Percentiles rank a stretch among this genome's conserved stretches.
Evolutionary conservation across 1,139 yeast genomes (phyloP).

Genomic region (Pneumocystis oryctolagi): DNA sequence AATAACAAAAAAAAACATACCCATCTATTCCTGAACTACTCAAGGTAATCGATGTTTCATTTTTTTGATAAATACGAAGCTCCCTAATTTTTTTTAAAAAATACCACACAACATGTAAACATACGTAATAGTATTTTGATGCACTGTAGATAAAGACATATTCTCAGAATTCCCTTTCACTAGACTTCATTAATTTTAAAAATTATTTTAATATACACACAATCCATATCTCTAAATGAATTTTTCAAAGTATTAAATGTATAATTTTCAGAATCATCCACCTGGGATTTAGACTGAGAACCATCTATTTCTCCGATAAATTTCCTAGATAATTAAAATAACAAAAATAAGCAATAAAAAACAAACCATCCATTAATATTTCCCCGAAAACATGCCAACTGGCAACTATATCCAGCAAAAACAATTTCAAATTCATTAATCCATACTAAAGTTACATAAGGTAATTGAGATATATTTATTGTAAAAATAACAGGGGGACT

Average conservation of each 20-base stretch:
- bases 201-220: constrained; percentile 56
- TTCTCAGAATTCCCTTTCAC: constrained; percentile 18
- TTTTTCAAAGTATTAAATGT: constrained; percentile 72
- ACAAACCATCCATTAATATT: constrained; percentile 53
- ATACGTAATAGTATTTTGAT: constrained; percentile 64
- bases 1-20: neutral
- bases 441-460: constrained; percentile 66
- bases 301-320: constrained; percentile 23
- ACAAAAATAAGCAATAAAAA: constrained; percentile 49
- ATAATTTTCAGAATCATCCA: constrained; percentile 34
- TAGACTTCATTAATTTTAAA: constrained; percentile 28
- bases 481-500: constrained; percentile 33
- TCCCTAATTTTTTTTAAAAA: neutral
- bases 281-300: constrained; percentile 10
- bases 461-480: constrained; percentile 61
- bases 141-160: constrained; percentile 56
- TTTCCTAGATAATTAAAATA: constrained; percentile 17
- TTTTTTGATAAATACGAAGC: neutral
- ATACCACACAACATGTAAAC: neutral
- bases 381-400: constrained; percentile 74
- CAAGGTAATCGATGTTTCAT: neutral
- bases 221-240: constrained; percentile 90
- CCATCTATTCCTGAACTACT: neutral
- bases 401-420: constrained; percentile 88
- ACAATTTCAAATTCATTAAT: constrained; percentile 49